Percentiles rank a stretch among this genome's conserved stretches.
These are phyloP conservation scores for Entomortierella beljakovae DNA, from an alignment of 192 early-diverging fungal species.

Conservation along the genomic window DNA sequence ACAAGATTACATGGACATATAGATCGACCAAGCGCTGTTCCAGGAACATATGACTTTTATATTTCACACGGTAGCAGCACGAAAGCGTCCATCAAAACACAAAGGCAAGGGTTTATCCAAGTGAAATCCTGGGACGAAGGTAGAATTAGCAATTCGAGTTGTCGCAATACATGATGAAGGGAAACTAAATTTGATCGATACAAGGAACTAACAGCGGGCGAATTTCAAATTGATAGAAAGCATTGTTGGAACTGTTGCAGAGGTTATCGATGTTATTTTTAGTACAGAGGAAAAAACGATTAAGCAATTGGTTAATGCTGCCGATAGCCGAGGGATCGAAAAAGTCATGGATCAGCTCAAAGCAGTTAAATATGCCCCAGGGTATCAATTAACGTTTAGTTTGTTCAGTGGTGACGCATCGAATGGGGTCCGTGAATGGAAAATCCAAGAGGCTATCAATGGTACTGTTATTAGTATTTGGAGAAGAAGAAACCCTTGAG, in stretches of 20 bases:
- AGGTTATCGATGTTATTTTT: constrained; percentile 40
- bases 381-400: constrained; percentile 89
- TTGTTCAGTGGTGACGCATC: constrained; percentile 87
- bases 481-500: too few relatives aligned
- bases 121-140: constrained; percentile 46
- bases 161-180: background rate
- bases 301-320: constrained; percentile 17
- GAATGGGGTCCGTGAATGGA: constrained; percentile 80
- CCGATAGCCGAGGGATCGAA: constrained; percentile 9
- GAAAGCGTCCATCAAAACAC: constrained; percentile 33
- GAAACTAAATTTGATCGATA: background rate
- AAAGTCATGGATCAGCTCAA: constrained; percentile 67
- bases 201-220: background rate
- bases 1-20: background rate
- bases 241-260: constrained; percentile 35
- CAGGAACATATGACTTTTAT: constrained; percentile 57
- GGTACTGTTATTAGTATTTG: constrained; percentile 47
- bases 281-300: constrained; percentile 34
- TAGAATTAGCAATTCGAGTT: background rate
- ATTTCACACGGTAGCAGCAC: constrained; percentile 26
- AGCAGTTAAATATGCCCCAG: constrained; percentile 85
- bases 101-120: constrained; percentile 52
- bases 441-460: constrained; percentile 77
- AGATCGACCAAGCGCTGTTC: constrained; percentile 20
- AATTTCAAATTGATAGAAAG: constrained; percentile 10